These are phyloP conservation scores for Fusarium tricinctum DNA, from an alignment of 2,329 filamentous ascomycete genomes.

Conservation along the genomic window DNA sequence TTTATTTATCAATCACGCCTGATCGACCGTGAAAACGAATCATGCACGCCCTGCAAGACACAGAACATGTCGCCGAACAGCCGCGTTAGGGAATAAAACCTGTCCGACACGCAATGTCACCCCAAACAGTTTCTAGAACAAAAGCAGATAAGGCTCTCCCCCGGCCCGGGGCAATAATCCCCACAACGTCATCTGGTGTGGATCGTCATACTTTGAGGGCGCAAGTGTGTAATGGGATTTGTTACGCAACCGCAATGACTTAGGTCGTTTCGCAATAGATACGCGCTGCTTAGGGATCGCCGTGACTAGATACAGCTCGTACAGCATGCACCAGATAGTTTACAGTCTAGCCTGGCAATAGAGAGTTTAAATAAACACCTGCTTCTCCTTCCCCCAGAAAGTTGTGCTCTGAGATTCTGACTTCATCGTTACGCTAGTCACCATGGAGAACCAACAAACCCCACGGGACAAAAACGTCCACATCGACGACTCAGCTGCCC, in stretches of 20 bases:
- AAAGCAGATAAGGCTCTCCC: constrained; percentile 37
- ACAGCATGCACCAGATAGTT: constrained; percentile 6
- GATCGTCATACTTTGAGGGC: constrained; percentile 30
- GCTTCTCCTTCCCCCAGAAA: background rate
- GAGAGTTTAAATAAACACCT: constrained; percentile 34
- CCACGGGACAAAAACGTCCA: constrained; percentile 36
- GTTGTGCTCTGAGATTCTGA: background rate
- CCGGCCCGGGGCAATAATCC: constrained; percentile 34
- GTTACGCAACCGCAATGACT: constrained; percentile 43
- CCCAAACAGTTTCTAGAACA: constrained; percentile 39
- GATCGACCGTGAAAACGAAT: background rate
- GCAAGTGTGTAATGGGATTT: background rate
- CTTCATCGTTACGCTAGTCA: constrained; percentile 3
- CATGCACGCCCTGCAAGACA: background rate
- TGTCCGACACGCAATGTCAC: constrained; percentile 3
- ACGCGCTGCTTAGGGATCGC: constrained; percentile 11
- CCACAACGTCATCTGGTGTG: constrained; percentile 45
- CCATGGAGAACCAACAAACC: constrained; percentile 42
- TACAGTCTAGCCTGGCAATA: constrained; percentile 32
- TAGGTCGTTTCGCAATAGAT: constrained; percentile 15
- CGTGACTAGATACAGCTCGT: background rate
- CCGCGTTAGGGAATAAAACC: background rate
- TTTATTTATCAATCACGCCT: background rate
- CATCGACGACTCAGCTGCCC: constrained; percentile 55
- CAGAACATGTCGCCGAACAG: background rate